Base-by-base conservation (phyloP, 2,329 filamentous ascomycete species). In the Aspergillus transmontanensis region DNA sequence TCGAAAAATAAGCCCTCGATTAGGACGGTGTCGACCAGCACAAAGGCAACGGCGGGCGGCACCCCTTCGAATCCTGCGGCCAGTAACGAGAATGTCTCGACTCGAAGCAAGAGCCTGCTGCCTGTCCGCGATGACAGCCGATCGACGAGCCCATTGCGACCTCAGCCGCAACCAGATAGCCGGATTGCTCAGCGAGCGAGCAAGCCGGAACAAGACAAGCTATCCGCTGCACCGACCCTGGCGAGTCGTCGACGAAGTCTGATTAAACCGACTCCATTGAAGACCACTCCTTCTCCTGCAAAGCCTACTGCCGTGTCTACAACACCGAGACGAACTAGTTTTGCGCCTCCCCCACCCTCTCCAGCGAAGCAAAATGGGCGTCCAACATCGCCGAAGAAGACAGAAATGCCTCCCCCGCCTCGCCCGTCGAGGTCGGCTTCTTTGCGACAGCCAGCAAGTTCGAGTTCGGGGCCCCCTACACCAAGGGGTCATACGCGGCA, bases 401-500 rank as follows among this genome's bases (percentile, higher is more conserved):
- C 71, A n/a, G 69, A 73, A 21, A 76, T 78, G 73, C 71, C 67
- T 39, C 76, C 77, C 6, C 74, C 74, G 3, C 67, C 73, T 7
- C 76, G 77, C 23, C 72, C 75, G 23, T 64, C 64, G 23, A 71
- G 78, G 57, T 80, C 78, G 3, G 69, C 75, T 9, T 80, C 78
- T 14, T 58, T 80, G 46, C 70, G 74, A 64, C 78, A 80, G 60
- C 74, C 74, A n/a, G 63, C 64, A 23, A 63, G 62, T 11, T 61
- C 71, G 6, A 72, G 66, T 41, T 48, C 69, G 7, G 66, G 56
- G 23, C 58, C 64, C 4, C 41, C 71, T 11, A 55, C 67, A 1
- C 58, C 59, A 14, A 70, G 66, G 54, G 70, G 71, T 0, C 78
- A 80, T 68, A 32, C 68, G 19, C 72, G 78, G 30, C 75, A 79